phyloP scores from a whole-genome alignment of 306 rosid species.

The Fragaria iinumae region DNA sequence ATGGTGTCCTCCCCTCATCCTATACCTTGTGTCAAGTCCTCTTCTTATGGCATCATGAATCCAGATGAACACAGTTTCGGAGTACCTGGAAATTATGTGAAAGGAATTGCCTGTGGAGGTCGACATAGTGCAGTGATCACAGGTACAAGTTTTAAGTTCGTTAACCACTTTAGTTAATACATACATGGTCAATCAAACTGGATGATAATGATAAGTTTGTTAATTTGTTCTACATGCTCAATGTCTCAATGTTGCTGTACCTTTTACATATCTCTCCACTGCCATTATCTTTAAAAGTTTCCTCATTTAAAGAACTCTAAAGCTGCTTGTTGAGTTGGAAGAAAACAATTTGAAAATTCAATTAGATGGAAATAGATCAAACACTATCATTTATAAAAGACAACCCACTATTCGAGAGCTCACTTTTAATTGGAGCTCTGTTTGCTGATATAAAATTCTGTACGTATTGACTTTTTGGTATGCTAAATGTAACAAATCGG shows the following conservation, averaged over 20 bases:
- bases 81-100: conserved; percentile 77
- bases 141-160: conserved; percentile 40
- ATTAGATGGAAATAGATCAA: background rate
- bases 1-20: conserved; percentile 96
- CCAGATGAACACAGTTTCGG: conserved; percentile 58
- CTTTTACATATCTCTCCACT: conserved; percentile 8
- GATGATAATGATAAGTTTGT: background rate
- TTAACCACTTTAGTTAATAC: background rate
- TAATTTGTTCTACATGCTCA: background rate
- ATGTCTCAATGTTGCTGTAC: background rate
- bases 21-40: conserved; percentile 67
- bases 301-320: background rate
- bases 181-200: background rate
- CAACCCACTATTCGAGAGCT: background rate
- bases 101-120: conserved; percentile 92
- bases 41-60: conserved; percentile 54
- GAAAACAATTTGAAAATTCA: background rate
- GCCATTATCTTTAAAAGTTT: background rate
- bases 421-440: background rate
- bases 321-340: background rate
- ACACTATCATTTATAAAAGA: background rate
- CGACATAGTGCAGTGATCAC: conserved; percentile 93
- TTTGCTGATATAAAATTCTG: background rate
- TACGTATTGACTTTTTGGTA: background rate
- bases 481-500: background rate